These are phyloP conservation scores for Jackrogersella multiformis DNA, from an alignment of 495 filamentous ascomycete genomes.

Conservation along the genomic window DNA sequence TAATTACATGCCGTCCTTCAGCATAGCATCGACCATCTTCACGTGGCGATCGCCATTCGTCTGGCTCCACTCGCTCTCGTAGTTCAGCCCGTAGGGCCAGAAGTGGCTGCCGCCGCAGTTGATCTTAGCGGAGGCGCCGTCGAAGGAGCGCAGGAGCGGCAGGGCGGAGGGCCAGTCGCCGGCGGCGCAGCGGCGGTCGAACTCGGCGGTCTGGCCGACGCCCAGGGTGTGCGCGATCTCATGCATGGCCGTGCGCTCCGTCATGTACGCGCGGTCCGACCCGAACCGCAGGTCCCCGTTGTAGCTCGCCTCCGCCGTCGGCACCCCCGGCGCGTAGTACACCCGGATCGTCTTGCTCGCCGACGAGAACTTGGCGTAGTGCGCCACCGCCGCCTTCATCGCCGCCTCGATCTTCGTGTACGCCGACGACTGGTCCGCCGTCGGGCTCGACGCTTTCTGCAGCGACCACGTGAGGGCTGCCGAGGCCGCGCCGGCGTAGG, in stretches of 20 bases:
- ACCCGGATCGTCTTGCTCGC: slow-evolving; percentile 49
- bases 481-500: slow-evolving; percentile 38
- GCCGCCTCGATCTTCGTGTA: slow-evolving; percentile 52
- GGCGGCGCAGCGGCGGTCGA: slow-evolving; percentile 48
- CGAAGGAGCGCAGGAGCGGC: slow-evolving; percentile 49
- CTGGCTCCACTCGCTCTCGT: slow-evolving; percentile 54
- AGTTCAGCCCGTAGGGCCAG: slow-evolving; percentile 57
- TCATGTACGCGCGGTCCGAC: slow-evolving; percentile 55
- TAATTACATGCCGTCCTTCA: not conserved
- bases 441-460: slow-evolving; percentile 45
- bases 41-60: slow-evolving; percentile 53
- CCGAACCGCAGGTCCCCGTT: slow-evolving; percentile 58
- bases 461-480: slow-evolving; percentile 48
- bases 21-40: slow-evolving; percentile 52
- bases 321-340: slow-evolving; percentile 51
- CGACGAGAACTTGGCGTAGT: slow-evolving; percentile 47
- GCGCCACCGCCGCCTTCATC: slow-evolving; percentile 47
- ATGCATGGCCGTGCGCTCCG: slow-evolving; percentile 56
- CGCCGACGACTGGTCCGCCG: slow-evolving; percentile 52
- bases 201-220: slow-evolving; percentile 51
- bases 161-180: slow-evolving; percentile 53
- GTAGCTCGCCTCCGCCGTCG: slow-evolving; percentile 54
- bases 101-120: slow-evolving; percentile 55
- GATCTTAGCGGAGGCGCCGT: slow-evolving; percentile 51
- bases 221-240: slow-evolving; percentile 57